Evolutionary conservation across 2,329 filamentous ascomycete species (phyloP).

Genomic region (Monilinia aucupariae): DNA sequence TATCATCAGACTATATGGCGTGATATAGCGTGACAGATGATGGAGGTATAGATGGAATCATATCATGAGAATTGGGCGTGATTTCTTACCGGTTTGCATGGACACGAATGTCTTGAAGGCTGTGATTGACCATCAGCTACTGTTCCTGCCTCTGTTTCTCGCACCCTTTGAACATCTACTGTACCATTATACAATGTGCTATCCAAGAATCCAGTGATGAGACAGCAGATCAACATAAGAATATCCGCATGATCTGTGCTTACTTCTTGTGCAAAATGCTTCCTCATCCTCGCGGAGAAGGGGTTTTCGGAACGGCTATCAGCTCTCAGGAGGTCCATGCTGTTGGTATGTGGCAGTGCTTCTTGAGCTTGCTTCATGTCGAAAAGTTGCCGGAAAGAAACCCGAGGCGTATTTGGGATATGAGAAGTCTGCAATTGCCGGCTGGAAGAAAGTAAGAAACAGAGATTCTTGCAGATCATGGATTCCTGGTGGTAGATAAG

Average conservation of each 20-base stretch:
- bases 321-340: not conserved
- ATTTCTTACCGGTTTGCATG: conserved; percentile 58
- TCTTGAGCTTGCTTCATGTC: conserved; percentile 1
- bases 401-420: not conserved
- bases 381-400: not conserved
- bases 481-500: conserved; percentile 7
- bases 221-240: conserved; percentile 59
- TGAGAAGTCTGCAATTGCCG: not conserved
- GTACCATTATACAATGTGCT: conserved; percentile 44
- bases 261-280: conserved; percentile 11
- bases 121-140: conserved; percentile 13
- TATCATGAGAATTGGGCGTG: not conserved
- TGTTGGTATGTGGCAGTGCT: conserved; percentile 1
- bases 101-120: conserved; percentile 19
- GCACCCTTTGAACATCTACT: not conserved
- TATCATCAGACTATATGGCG: not conserved
- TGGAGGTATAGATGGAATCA: not conserved
- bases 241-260: conserved; percentile 13
- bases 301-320: not conserved
- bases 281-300: conserved; percentile 1
- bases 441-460: not conserved
- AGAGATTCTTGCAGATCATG: conserved; percentile 1
- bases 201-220: conserved; percentile 72
- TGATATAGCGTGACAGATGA: not conserved
- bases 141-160: not conserved